These are phyloP conservation scores for Alternaria novae-zelandiae DNA, from an alignment of 2,329 filamentous ascomycete genomes.

Conservation along the genomic window DNA sequence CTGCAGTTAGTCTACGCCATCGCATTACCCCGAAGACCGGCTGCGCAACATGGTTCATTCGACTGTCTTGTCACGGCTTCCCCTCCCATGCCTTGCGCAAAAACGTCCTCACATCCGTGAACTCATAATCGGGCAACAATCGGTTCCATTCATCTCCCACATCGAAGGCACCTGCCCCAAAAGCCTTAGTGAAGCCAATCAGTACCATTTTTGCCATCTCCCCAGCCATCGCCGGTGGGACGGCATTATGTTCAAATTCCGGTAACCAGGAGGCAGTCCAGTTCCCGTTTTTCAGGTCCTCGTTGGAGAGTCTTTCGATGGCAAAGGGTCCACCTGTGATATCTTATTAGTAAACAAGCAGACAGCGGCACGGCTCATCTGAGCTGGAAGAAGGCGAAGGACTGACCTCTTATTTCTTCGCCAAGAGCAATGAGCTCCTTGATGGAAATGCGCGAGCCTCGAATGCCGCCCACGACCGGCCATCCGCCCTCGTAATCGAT, in stretches of 20 bases:
- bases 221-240: slow-evolving; percentile 43
- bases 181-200: slow-evolving; percentile 17
- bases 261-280: slow-evolving; percentile 50
- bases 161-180: slow-evolving; percentile 49
- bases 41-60: not conserved
- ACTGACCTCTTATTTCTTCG: slow-evolving; percentile 22
- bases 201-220: slow-evolving; percentile 45
- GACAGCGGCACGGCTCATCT: not conserved
- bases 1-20: not conserved
- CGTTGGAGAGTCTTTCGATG: slow-evolving; percentile 51
- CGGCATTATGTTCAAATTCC: slow-evolving; percentile 28
- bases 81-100: slow-evolving; percentile 47
- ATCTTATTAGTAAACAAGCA: not conserved
- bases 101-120: slow-evolving; percentile 49
- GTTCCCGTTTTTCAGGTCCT: slow-evolving; percentile 48
- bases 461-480: slow-evolving; percentile 26
- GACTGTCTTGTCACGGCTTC: slow-evolving; percentile 20
- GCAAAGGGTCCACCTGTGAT: slow-evolving; percentile 48
- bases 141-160: slow-evolving; percentile 53
- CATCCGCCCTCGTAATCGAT: slow-evolving; percentile 28
- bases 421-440: slow-evolving; percentile 16
- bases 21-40: not conserved
- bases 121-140: slow-evolving; percentile 52
- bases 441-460: slow-evolving; percentile 11
- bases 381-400: not conserved